Conservation (phyloP, 257 asterid species). For the Solanum etuberosum region DNA sequence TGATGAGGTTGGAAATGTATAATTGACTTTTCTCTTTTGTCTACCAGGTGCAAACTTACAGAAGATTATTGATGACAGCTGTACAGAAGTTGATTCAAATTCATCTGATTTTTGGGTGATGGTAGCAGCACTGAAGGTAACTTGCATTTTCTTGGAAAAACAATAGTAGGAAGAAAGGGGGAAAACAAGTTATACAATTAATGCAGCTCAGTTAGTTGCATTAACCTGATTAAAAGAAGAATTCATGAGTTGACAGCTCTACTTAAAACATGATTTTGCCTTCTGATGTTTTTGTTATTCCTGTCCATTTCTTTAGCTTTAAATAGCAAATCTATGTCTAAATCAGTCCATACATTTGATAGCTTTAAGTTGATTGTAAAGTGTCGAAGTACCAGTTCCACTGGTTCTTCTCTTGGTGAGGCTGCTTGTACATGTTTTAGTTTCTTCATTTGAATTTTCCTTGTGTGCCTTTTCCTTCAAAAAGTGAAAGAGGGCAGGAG, state of each 20-base stretch:
- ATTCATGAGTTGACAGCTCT: neutral
- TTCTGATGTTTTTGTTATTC: neutral
- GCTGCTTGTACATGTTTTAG: neutral
- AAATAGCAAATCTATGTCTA: neutral
- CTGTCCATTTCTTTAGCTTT: neutral
- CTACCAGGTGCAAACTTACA: slow-evolving; percentile 52
- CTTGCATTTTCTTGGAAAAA: neutral
- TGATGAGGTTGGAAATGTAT: neutral
- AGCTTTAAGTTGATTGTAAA: neutral
- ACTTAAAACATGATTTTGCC: neutral
- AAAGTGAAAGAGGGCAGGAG: neutral
- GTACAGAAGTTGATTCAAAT: slow-evolving; percentile 61
- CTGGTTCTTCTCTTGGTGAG: neutral
- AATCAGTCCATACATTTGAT: neutral
- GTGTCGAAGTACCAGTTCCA: neutral
- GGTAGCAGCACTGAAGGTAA: slow-evolving; percentile 91
- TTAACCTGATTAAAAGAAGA: neutral
- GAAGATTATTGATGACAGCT: slow-evolving; percentile 57
- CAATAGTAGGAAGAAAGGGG: neutral
- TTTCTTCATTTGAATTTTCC: neutral
- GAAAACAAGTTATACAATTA: neutral
- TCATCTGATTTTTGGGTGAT: slow-evolving; percentile 94
- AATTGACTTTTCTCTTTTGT: slow-evolving; percentile 7
- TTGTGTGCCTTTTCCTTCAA: neutral
- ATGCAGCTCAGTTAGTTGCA: neutral